Conservation (phyloP, 805 yeast species). For the Tetrapisispora iriomotensis region DNA sequence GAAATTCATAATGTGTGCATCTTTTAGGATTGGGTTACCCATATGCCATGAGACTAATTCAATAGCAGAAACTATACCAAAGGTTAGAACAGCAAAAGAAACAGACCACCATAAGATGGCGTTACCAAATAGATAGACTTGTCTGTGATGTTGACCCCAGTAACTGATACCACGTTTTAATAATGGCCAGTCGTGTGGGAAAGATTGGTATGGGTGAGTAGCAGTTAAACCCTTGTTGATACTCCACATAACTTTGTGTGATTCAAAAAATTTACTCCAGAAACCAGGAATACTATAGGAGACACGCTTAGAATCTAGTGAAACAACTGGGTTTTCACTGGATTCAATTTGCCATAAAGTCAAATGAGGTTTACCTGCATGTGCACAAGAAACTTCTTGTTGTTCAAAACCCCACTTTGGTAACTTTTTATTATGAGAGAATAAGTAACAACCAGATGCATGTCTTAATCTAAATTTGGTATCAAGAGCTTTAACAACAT, state of each 20-base stretch:
- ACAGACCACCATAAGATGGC: conserved; percentile 71
- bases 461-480: conserved; percentile 67
- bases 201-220: conserved; percentile 60
- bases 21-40: conserved; percentile 40
- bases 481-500: conserved; percentile 52
- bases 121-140: conserved; percentile 67
- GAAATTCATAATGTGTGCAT: conserved; percentile 49
- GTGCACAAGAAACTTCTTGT: conserved; percentile 76
- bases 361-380: conserved; percentile 52
- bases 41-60: conserved; percentile 56
- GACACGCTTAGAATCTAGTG: conserved; percentile 37
- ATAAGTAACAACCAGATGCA: conserved; percentile 67
- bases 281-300: conserved; percentile 47
- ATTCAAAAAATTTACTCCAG: conserved; percentile 51
- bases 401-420: conserved; percentile 79
- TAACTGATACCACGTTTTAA: conserved; percentile 70
- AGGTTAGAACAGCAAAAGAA: conserved; percentile 40
- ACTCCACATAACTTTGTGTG: conserved; percentile 66
- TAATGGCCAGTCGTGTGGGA: conserved; percentile 67
- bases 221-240: conserved; percentile 57
- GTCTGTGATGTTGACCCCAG: conserved; percentile 46
- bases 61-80: conserved; percentile 36
- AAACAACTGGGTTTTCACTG: conserved; percentile 43
- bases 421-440: conserved; percentile 60
- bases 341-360: conserved; percentile 69